A percentile compares a stretch with the other conserved stretches of the same genome.
Evolutionary conservation across 192 early-diverging fungal species (phyloP).

Genomic region (Entomortierella lignicola): DNA sequence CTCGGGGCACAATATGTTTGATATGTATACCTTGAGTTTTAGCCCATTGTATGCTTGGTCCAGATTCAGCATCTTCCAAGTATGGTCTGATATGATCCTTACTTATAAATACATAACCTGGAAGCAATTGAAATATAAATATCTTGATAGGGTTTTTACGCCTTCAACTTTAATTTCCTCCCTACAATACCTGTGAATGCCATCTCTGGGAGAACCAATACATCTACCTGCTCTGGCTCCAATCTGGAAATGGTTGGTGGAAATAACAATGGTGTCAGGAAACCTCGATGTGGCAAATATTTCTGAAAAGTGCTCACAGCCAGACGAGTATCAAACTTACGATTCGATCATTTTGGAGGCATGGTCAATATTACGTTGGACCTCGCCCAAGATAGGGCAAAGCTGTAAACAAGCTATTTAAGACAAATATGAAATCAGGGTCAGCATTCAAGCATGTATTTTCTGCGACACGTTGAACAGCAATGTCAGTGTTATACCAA

Average conservation of each 20-base stretch:
- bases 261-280: neutral
- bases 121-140: neutral
- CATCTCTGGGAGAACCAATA: constrained; percentile 84
- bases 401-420: constrained; percentile 37
- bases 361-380: constrained; percentile 44
- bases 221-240: constrained; percentile 66
- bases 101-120: constrained; percentile 75
- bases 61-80: constrained; percentile 66
- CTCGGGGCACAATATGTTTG: neutral
- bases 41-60: constrained; percentile 72
- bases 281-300: too few species aligned
- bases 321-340: constrained; percentile 2
- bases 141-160: too few species aligned
- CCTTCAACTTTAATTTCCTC: neutral
- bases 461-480: neutral
- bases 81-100: constrained; percentile 68
- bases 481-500: constrained; percentile 3
- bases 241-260: constrained; percentile 38
- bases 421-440: neutral
- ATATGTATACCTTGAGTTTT: constrained; percentile 60
- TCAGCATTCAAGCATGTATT: neutral
- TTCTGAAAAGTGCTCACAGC: too few species aligned
- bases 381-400: constrained; percentile 20
- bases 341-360: constrained; percentile 28
- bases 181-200: constrained; percentile 74